Evolutionary conservation across 176 grass and related monocot genomes (phyloP).

Genomic region (Ananas comosus): DNA sequence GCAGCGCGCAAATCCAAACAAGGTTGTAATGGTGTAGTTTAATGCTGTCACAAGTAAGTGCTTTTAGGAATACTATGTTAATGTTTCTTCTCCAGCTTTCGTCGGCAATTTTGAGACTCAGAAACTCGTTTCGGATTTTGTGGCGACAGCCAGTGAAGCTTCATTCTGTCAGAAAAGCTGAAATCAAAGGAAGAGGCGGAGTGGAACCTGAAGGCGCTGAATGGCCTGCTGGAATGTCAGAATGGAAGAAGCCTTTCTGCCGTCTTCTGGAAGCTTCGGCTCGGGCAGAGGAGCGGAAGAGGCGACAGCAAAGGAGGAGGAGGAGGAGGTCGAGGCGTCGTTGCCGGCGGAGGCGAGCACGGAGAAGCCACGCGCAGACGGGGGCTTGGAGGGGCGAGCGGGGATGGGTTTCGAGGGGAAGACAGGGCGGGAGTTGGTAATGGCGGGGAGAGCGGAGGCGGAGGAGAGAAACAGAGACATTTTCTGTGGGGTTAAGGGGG

Average conservation of each 20-base stretch:
- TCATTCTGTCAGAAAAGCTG: not conserved
- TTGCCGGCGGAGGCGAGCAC: conserved; percentile 23
- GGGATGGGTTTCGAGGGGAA: conserved; percentile 3
- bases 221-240: conserved; percentile 95
- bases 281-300: conserved; percentile 6
- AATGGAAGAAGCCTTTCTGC: conserved; percentile 20
- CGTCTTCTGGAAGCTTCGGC: conserved; percentile 1
- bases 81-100: too few species aligned
- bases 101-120: too few species aligned
- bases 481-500: not conserved
- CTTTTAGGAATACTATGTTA: too few species aligned
- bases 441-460: conserved; percentile 16
- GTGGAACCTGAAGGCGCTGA: conserved; percentile 77
- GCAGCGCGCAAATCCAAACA: too few species aligned
- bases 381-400: not conserved
- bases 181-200: not conserved
- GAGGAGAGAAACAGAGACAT: conserved; percentile 21
- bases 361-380: not conserved
- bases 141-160: too few species aligned
- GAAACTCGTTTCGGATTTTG: too few species aligned
- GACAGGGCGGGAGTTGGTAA: not conserved
- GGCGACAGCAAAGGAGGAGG: not conserved
- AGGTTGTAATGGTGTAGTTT: too few species aligned
- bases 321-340: conserved; percentile 6
- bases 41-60: too few species aligned